A percentile compares a stretch with the other conserved stretches of the same genome.
Conservation (phyloP, 306 rosid genomes). For the Vicia sativa region DNA sequence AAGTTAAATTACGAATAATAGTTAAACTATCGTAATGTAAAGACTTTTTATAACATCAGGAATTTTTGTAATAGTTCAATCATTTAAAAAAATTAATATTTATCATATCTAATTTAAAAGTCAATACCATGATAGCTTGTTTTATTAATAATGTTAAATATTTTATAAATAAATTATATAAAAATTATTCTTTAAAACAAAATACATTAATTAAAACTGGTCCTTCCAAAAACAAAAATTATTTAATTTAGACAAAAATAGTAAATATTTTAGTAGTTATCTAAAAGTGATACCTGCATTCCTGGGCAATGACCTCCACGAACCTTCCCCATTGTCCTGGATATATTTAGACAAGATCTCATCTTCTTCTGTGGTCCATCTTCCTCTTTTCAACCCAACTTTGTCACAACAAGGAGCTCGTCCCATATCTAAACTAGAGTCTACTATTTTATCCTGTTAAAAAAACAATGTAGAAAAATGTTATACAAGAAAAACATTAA, state of each 20-base stretch:
- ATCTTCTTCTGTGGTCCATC: constrained; percentile 88
- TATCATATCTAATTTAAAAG: not conserved
- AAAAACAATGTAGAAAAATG: constrained; percentile 4
- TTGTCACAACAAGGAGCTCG: constrained; percentile 87
- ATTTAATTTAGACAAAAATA: too few relatives aligned
- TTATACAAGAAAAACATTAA: not conserved
- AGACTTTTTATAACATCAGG: too few relatives aligned
- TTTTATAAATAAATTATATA: not conserved
- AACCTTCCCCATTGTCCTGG: constrained; percentile 76
- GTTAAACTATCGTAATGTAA: too few relatives aligned
- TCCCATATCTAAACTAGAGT: constrained; percentile 53
- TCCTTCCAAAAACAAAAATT: not conserved
- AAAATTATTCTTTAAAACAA: not conserved
- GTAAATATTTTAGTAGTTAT: too few relatives aligned
- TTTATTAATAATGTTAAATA: not conserved
- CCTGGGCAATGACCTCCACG: constrained; percentile 84
- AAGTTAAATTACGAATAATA: too few relatives aligned
- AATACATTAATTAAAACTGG: not conserved
- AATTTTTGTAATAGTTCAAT: not conserved
- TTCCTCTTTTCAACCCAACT: constrained; percentile 77
- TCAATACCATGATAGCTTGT: not conserved
- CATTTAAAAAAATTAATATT: not conserved
- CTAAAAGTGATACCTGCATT: constrained; percentile 61
- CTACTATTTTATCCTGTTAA: not conserved
- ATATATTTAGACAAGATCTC: constrained; percentile 66